Evolutionary conservation across 305 asterid species (phyloP), one percentile per base, ranked within the genome.

Genomic region (Nicotiana rustica): DNA sequence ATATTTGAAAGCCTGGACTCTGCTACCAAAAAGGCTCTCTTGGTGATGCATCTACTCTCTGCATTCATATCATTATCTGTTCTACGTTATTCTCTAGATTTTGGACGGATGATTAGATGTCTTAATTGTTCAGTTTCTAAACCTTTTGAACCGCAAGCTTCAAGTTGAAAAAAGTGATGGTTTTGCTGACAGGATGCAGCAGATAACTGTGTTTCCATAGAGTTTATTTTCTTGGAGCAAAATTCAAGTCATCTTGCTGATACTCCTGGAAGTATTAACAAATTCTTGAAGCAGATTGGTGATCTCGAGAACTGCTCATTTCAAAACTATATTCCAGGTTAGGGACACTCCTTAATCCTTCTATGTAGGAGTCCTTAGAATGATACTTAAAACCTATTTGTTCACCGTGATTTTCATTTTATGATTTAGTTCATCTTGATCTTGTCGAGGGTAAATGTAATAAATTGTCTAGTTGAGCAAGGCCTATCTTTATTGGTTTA

Each of bases 281-380:
- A 88, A 81, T 88, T 94, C 47, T 78, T 75, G 52, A 85, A 90
- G 89, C 94, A 92, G 88, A 92, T 93, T 76, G 91, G 89, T 55
- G 92, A 93, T 86, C 90, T 92, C 0, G 91, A 88, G 84, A 91
- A 93, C 86, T 93, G 99, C 88, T 89, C 95, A 55, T 89, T 91
- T 82, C 91, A 87, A 86, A 86, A 88, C 82, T 87, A 86, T 35
- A 49, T 89, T 88, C 93, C 97, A 94, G 97, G 98, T 96, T 90
- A 86, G 75, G 84, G 52, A 82, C 35, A 64, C 49, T 68, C 69
- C 75, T 81, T 31, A 81, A 57, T 83, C 38, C 35, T 15, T 9
- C 55, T 25, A 10, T 66, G 25, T 49, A 49, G 44, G 62, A 59
- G 35, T 75, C 13, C 29, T 21, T 25, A 49, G 15, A 7, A 49